Percentiles rank a stretch among this genome's conserved stretches.
Evolutionary conservation across 768 basidiomycete genomes (phyloP).

Genomic region (Agaricus sinodeliciosus): DNA sequence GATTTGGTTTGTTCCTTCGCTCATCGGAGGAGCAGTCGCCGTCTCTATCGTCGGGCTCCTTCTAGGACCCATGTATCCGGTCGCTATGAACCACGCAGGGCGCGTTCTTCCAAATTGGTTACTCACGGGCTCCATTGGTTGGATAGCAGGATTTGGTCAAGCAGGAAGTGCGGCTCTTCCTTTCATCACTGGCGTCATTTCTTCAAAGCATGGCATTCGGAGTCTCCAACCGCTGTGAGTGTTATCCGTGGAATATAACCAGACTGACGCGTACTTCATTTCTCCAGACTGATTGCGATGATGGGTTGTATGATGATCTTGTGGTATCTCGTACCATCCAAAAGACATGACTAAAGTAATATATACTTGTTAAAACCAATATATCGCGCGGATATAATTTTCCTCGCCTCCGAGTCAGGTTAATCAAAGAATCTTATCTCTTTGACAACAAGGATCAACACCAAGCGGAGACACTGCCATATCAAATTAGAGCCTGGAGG

Average conservation of each 20-base stretch:
- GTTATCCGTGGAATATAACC: not conserved
- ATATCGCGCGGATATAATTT: too few species aligned
- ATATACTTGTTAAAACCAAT: too few species aligned
- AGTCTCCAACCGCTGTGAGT: constrained; percentile 58
- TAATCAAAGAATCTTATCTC: too few species aligned
- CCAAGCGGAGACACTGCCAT: too few species aligned
- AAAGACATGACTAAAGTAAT: not conserved
- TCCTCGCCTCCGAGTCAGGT: too few species aligned
- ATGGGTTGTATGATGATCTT: constrained; percentile 52
- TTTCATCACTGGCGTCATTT: constrained; percentile 66
- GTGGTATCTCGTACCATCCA: constrained; percentile 44
- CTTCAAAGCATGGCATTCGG: constrained; percentile 53
- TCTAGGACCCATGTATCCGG: constrained; percentile 73
- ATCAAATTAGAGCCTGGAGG: too few species aligned
- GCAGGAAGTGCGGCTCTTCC: constrained; percentile 68
- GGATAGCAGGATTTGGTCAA: constrained; percentile 65
- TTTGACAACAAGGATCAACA: too few species aligned
- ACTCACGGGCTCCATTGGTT: constrained; percentile 57
- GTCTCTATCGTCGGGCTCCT: constrained; percentile 60
- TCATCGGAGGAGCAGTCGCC: constrained; percentile 58
- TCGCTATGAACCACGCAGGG: constrained; percentile 65
- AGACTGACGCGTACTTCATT: not conserved
- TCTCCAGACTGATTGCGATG: constrained; percentile 48
- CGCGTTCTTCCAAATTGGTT: constrained; percentile 67
- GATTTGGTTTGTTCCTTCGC: constrained; percentile 63